A percentile compares a stretch with the other conserved stretches of the same genome.
Evolutionary conservation across 1,284 basidiomycete species (phyloP).

Genomic region (Ganoderma resinaceum): DNA sequence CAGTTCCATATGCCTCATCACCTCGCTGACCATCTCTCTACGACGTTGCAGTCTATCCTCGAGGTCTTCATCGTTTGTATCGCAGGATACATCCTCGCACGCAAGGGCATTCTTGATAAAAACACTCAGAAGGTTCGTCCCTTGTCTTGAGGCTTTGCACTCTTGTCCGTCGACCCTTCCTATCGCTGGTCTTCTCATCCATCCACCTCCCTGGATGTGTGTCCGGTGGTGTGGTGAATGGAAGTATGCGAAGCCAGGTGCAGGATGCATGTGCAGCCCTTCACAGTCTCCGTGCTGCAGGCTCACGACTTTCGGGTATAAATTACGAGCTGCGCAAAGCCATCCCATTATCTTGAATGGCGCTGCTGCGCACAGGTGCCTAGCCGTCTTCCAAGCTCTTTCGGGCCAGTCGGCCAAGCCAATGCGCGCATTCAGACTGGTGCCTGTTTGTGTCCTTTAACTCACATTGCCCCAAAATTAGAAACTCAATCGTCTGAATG

Average conservation of each 20-base stretch:
- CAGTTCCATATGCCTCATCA: no score
- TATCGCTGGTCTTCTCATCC: not conserved
- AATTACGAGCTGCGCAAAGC: not conserved
- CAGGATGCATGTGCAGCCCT: not conserved
- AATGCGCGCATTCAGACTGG: slow-evolving; percentile 4
- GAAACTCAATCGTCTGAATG: slow-evolving; percentile 82
- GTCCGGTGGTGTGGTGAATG: not conserved
- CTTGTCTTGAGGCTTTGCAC: not conserved
- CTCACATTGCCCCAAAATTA: slow-evolving; percentile 37
- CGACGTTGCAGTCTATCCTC: slow-evolving; percentile 73
- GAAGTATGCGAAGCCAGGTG: not conserved
- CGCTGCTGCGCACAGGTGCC: not conserved
- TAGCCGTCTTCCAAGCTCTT: not conserved
- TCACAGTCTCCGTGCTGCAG: not conserved
- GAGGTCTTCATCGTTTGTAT: slow-evolving; percentile 90
- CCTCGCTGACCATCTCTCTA: slow-evolving; percentile 8
- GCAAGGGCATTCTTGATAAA: slow-evolving; percentile 86
- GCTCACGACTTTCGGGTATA: not conserved
- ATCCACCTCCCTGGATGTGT: not conserved
- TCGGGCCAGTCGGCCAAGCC: not conserved
- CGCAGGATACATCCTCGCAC: slow-evolving; percentile 86
- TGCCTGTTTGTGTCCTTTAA: not conserved
- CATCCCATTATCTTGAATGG: not conserved
- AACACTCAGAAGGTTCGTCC: slow-evolving; percentile 80
- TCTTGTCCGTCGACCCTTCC: not conserved